A percentile compares a stretch with the other conserved stretches of the same genome.
phyloP scores from a whole-genome alignment of 768 basidiomycete species.

The Pleurotus giganteus region DNA sequence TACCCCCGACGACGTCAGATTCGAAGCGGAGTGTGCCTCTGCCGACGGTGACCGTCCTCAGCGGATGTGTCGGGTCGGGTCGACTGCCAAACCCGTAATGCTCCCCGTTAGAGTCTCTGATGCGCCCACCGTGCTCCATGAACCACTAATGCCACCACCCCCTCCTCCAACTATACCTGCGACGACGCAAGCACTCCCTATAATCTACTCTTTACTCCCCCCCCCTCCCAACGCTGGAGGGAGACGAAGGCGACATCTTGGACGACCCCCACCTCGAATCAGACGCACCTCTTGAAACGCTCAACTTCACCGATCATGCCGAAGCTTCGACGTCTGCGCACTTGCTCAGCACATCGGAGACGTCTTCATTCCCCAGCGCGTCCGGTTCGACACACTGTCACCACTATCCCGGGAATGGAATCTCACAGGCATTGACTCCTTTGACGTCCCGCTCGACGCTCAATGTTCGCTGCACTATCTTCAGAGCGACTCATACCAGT shows the following conservation, averaged over 20 bases:
- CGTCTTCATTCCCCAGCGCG: constrained; percentile 3
- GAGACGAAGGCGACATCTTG: background rate
- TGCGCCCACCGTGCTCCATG: constrained; percentile 32
- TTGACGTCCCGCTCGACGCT: constrained; percentile 14
- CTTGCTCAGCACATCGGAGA: background rate
- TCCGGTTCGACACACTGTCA: constrained; percentile 19
- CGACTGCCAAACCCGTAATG: background rate
- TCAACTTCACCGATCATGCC: constrained; percentile 10
- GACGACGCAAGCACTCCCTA: constrained; percentile 32
- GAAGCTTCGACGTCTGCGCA: constrained; percentile 10
- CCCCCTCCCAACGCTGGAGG: background rate
- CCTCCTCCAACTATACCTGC: constrained; percentile 43
- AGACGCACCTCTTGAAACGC: background rate
- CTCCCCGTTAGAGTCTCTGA: constrained; percentile 26
- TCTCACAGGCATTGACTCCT: constrained; percentile 5
- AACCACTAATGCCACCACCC: constrained; percentile 31
- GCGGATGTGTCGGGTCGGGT: background rate
- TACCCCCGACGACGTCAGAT: constrained; percentile 23
- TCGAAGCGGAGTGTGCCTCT: constrained; percentile 25
- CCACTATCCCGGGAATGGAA: constrained; percentile 35
- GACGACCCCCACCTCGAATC: background rate
- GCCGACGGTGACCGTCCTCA: constrained; percentile 14
- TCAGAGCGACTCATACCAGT: no score
- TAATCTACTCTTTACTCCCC: constrained; percentile 16
- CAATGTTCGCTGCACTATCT: constrained; percentile 15